Evolutionary conservation across 2,329 filamentous ascomycete species (phyloP), one percentile per base, ranked within the genome.

Genomic region (Alternaria dauci): DNA sequence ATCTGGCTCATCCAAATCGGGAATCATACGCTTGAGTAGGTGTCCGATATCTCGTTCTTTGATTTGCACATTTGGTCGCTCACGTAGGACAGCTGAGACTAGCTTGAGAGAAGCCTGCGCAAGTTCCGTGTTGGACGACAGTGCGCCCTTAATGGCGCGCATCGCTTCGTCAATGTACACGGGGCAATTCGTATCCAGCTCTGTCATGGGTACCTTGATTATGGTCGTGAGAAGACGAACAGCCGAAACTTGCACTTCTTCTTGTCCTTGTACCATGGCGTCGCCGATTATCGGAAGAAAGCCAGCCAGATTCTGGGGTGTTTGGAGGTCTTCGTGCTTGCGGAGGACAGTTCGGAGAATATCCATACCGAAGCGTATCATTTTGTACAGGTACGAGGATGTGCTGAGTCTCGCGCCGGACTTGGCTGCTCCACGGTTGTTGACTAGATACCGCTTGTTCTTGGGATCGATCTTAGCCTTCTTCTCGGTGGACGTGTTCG

Each of bases 281-380:
- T 99, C 95, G 55, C 94, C 94, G 34, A 98, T 85, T 59, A 97
- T 89, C 0, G 93, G 93, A 51, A 99, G 82, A 72, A 98, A 97
- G 0, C 93, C 94, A 43, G 88, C 83, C 46, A 99, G 81, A 68
- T 97, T 97, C 43, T 85, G 83, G 0, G 92, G 83, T 1, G 90
- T 97, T 65, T 93, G 87, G 28, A 99, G 84, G 56, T 87, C 87
- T 55, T 94, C 91, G 67, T 96, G 89, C 76, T 96, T 96, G 72
- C 92, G 92, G 61, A 97, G 80, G n/a, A 96, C 87, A 2, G 91
- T 89, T 54, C 95, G 89, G 32, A 98, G 84, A 46, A 97, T 87
- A 72, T 98, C 95, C 55, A 99, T 83, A 1, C 93, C 88, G 76
- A 99, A 99, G 18, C 91, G 88, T 42, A 91, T 87, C 36, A 99